Conservation (phyloP, 176 grass and related monocot species). For the Avena atlantica region DNA sequence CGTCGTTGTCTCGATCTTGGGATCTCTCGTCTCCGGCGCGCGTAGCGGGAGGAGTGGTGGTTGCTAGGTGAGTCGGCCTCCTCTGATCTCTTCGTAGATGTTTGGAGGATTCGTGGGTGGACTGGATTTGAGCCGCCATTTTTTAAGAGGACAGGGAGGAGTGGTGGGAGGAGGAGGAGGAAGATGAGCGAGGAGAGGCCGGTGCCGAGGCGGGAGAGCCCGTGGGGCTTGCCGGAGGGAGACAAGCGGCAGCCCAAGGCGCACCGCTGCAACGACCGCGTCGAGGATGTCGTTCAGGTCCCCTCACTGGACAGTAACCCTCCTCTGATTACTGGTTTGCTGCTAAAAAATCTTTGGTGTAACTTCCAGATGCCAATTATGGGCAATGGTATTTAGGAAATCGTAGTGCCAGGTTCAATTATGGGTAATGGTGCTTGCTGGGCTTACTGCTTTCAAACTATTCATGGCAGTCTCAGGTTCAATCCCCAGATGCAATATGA, state of each 20-base stretch:
- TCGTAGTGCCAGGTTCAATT: too few relatives aligned
- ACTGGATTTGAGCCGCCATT: slow-evolving; percentile 30
- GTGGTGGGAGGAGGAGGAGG: not conserved
- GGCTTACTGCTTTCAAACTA: too few relatives aligned
- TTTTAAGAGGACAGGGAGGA: not conserved
- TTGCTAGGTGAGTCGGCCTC: not conserved
- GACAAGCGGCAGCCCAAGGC: slow-evolving; percentile 80
- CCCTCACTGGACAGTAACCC: not conserved
- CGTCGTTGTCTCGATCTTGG: slow-evolving; percentile 21
- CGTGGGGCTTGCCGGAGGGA: slow-evolving; percentile 89
- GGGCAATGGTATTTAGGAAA: too few relatives aligned
- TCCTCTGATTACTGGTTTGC: not conserved
- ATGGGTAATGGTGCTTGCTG: too few relatives aligned
- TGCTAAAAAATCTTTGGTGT: not conserved
- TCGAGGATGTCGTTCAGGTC: slow-evolving; percentile 90
- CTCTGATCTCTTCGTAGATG: not conserved
- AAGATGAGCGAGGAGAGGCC: slow-evolving; percentile 70
- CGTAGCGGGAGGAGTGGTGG: not conserved
- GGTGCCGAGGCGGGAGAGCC: slow-evolving; percentile 78
- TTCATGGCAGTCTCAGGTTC: too few relatives aligned
- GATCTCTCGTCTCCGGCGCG: slow-evolving; percentile 15
- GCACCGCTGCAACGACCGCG: slow-evolving; percentile 92
- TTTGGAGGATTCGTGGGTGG: not conserved
- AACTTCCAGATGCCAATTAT: not conserved
- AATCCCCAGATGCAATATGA: too few relatives aligned